These are phyloP conservation scores for Porcisia deanei DNA, from an alignment of 208 protist genomes.

Conservation along the genomic window DNA sequence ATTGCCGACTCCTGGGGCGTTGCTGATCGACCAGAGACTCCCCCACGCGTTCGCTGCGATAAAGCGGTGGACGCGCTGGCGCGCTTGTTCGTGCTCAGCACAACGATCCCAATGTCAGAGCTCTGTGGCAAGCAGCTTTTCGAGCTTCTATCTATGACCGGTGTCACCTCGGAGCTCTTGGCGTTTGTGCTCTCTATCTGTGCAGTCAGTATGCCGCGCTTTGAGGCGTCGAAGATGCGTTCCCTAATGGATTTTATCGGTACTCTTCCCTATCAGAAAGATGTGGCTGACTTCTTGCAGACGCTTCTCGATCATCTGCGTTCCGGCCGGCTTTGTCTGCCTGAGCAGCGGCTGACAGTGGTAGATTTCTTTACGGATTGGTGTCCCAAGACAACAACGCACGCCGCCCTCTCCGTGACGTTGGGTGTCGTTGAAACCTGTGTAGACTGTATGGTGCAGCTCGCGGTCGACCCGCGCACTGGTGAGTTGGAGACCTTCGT, in stretches of 20 bases:
- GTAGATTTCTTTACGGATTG: constrained; percentile 45
- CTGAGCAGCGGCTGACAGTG: constrained; percentile 26
- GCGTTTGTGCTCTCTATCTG: constrained; percentile 50
- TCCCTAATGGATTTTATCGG: constrained; percentile 25
- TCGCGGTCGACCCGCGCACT: constrained; percentile 5
- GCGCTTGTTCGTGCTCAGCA: constrained; percentile 54
- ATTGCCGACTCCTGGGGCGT: constrained; percentile 19
- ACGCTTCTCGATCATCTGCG: constrained; percentile 24
- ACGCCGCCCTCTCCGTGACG: constrained; percentile 21
- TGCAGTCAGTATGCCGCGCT: constrained; percentile 33
- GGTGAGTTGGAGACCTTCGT: constrained; percentile 28
- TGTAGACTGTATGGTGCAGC: constrained; percentile 21
- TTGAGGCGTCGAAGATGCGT: constrained; percentile 36
- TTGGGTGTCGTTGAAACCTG: constrained; percentile 28
- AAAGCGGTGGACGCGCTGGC: constrained; percentile 29
- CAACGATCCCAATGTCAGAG: constrained; percentile 16
- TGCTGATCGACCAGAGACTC: constrained; percentile 7
- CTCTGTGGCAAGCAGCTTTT: constrained; percentile 54
- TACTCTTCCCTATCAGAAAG: constrained; percentile 20
- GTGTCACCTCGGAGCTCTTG: constrained; percentile 22
- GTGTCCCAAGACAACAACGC: constrained; percentile 28
- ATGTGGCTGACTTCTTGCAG: constrained; percentile 28
- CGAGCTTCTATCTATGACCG: constrained; percentile 28
- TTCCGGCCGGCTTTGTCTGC: constrained; percentile 8
- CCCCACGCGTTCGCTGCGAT: constrained; percentile 21